Evolutionary conservation across 495 filamentous ascomycete genomes (phyloP), one percentile per base, ranked within the genome.

Genomic region (Daldinia childiae): DNA sequence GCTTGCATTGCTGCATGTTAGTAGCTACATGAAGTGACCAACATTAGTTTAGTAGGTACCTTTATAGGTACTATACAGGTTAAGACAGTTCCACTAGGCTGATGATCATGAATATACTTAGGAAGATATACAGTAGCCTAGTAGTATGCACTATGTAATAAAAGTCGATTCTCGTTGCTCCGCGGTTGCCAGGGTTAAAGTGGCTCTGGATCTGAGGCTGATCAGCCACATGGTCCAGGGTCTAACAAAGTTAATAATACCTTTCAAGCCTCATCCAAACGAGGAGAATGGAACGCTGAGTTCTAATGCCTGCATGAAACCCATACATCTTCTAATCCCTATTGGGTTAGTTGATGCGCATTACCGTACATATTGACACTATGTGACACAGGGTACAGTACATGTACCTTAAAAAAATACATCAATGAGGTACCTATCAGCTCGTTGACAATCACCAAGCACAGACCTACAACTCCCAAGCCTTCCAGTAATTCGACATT

Each of bases 141-240:
- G 30, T 32, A 9, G 7, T 34, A 34, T 34, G 32, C 32, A 34
- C 32, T 11, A 29, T 29, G 27, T 29, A 34, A 34, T 21, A 45
- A 21, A 45, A 21, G 17, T 19, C 17, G 41, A 56, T 64, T 58
- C 38, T 62, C 48, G 70, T 73, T 73, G 70, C 70, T 58, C 65
- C 39, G 65, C 52, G 41, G 70, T 73, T 69, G 61, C 65, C 34
- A 65, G 57, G 65, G 64, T 51, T 60, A 54, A 63, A 30, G 62
- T 66, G 68, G 38, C 24, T 55, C 68, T 21, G 5, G 11, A 39
- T 50, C 41, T 71, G 62, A 71, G 63, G 63, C 63, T 71, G 58
- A 66, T 32, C 58, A 62, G 62, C 68, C 63, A 71, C 62, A 66
- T 6, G 17, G 7, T n/a, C 14, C 59, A 56, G 48, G 62, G 41